Conservation (phyloP, 805 yeast species). For the Zygosaccharomyces bisporus region DNA sequence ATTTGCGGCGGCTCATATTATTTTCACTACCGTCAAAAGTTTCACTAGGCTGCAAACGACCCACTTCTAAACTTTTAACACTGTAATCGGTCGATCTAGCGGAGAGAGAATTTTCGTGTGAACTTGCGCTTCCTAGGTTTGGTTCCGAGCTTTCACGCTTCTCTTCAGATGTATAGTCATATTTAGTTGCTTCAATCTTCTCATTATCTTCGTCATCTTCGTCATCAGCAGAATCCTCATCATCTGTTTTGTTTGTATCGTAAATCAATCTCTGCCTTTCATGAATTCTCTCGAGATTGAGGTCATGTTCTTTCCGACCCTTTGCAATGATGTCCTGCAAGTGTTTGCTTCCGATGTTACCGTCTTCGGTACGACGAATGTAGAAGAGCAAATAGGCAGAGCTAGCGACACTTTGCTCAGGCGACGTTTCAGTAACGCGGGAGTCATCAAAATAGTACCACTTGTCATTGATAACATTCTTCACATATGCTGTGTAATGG, state of each 20-base stretch:
- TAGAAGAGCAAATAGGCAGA: constrained; percentile 89
- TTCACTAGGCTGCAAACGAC: constrained; percentile 12
- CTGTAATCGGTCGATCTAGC: constrained; percentile 18
- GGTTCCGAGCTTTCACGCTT: constrained; percentile 3
- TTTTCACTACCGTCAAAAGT: constrained; percentile 15
- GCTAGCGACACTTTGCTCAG: constrained; percentile 59
- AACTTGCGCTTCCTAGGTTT: constrained; percentile 3
- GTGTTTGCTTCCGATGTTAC: constrained; percentile 46
- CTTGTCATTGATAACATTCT: constrained; percentile 65
- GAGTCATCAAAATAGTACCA: constrained; percentile 95
- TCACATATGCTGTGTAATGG: constrained; percentile 88
- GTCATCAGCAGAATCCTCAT: constrained; percentile 19
- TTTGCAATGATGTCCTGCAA: constrained; percentile 41
- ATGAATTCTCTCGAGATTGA: constrained; percentile 21
- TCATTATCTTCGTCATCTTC: constrained; percentile 19
- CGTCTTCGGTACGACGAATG: constrained; percentile 44
- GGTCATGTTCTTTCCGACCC: constrained; percentile 39
- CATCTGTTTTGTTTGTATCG: constrained; percentile 25
- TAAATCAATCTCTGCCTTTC: constrained; percentile 29
- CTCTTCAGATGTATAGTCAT: not conserved
- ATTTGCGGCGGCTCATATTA: constrained; percentile 27
- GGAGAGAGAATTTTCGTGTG: constrained; percentile 4
- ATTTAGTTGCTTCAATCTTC: too few relatives aligned
- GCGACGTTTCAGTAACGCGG: constrained; percentile 57
- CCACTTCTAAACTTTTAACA: constrained; percentile 29